These are phyloP conservation scores for Pseudopyrenochaeta lycopersici DNA, from an alignment of 2,329 filamentous ascomycete genomes.

Conservation along the genomic window DNA sequence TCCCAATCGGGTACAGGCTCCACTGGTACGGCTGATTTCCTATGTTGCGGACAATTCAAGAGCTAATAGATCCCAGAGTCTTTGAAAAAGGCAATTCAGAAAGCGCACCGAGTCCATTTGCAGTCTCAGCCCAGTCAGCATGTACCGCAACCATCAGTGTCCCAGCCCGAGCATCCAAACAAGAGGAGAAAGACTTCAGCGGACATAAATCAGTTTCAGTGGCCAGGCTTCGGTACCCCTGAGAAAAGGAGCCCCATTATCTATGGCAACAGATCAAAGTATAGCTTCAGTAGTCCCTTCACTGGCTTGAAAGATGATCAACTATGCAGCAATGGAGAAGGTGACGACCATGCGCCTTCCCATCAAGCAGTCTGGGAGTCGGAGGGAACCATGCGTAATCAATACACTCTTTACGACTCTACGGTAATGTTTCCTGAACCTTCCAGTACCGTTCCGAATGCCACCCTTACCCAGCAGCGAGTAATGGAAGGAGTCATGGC, in stretches of 20 bases:
- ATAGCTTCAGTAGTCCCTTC: constrained; percentile 12
- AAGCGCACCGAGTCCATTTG: constrained; percentile 36
- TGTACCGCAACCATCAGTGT: constrained; percentile 26
- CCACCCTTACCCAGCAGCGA: constrained; percentile 51
- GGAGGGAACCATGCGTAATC: constrained; percentile 44
- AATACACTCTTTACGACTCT: constrained; percentile 52
- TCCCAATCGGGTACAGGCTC: constrained; percentile 34
- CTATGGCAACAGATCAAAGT: constrained; percentile 19
- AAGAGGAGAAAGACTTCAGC: constrained; percentile 33
- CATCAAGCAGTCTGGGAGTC: constrained; percentile 27
- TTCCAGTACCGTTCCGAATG: constrained; percentile 55
- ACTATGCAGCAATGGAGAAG: neutral
- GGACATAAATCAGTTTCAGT: constrained; percentile 10
- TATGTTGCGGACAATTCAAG: neutral
- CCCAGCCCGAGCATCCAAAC: constrained; percentile 26
- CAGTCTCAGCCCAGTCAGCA: constrained; percentile 22
- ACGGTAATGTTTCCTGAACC: constrained; percentile 50
- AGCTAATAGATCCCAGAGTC: constrained; percentile 25
- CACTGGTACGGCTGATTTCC: constrained; percentile 32
- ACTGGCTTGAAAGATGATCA: constrained; percentile 1
- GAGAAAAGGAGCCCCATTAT: constrained; percentile 13
- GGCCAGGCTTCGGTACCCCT: neutral
- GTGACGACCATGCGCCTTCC: neutral
- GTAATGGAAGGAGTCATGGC: constrained; percentile 47
- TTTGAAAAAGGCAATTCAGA: constrained; percentile 32